Evolutionary conservation across 768 basidiomycete genomes (phyloP).

Genomic region (Termitomyces sp.): DNA sequence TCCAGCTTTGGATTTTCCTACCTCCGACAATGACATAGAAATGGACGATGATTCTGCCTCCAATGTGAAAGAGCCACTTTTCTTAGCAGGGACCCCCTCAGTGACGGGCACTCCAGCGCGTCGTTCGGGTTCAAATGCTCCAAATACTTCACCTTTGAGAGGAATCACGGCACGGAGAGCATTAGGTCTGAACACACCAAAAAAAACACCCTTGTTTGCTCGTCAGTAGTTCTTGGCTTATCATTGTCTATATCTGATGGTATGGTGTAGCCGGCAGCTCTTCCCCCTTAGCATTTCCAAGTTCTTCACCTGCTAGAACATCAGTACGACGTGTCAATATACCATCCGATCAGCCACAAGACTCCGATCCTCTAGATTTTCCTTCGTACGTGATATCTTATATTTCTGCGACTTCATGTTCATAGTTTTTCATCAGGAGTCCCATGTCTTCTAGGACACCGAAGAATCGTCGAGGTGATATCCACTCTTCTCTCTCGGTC

Average conservation of each 20-base stretch:
- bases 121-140: constrained; percentile 27
- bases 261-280: constrained; percentile 44
- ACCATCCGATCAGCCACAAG: constrained; percentile 32
- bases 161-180: constrained; percentile 46
- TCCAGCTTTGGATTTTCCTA: constrained; percentile 58
- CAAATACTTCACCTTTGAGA: constrained; percentile 42
- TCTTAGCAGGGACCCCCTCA: constrained; percentile 51
- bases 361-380: constrained; percentile 67
- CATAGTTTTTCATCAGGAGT: constrained; percentile 31
- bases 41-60: constrained; percentile 38
- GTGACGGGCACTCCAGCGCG: constrained; percentile 45
- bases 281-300: constrained; percentile 60
- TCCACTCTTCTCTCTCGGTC: constrained; percentile 74
- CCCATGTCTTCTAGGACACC: constrained; percentile 53
- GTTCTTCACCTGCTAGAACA: constrained; percentile 53
- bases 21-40: constrained; percentile 55
- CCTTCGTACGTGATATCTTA: constrained; percentile 45
- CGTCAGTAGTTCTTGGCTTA: constrained; percentile 28
- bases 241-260: constrained; percentile 3
- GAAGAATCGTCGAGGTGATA: constrained; percentile 80
- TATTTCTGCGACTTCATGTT: not conserved
- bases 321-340: constrained; percentile 30
- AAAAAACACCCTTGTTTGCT: constrained; percentile 46
- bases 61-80: constrained; percentile 40
- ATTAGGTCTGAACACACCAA: constrained; percentile 51